These are phyloP conservation scores for Takakia lepidozioides DNA, from an alignment of 225 moss, liverwort and hornwort genomes.

Conservation along the genomic window DNA sequence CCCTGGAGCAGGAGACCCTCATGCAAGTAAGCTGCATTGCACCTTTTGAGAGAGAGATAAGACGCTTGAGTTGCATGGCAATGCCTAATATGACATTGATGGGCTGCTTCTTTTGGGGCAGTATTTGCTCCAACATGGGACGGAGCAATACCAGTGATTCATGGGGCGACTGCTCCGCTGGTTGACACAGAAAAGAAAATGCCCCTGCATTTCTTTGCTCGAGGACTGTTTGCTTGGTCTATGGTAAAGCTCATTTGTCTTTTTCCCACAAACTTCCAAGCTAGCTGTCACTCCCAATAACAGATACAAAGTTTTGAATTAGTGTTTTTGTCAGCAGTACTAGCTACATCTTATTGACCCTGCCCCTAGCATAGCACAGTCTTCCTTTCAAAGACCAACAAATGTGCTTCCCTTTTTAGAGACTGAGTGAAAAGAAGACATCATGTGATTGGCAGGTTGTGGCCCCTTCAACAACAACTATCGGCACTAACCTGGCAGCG, in stretches of 20 bases:
- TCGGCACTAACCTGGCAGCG: slow-evolving; percentile 6
- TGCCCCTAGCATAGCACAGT: no score
- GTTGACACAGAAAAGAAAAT: slow-evolving; percentile 17
- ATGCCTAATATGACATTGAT: no score
- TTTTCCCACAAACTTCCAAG: no score
- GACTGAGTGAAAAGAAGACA: no score
- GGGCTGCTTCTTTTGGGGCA: no score
- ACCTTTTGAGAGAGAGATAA: no score
- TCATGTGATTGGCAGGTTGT: no score
- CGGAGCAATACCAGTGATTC: slow-evolving; percentile 60
- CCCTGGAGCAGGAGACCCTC: no score
- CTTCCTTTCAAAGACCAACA: not conserved
- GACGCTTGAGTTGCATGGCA: no score
- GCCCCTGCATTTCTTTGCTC: slow-evolving; percentile 55
- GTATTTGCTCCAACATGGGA: slow-evolving; percentile 83
- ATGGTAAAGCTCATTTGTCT: slow-evolving; percentile 20
- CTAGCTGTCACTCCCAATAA: no score
- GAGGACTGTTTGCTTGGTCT: slow-evolving; percentile 72
- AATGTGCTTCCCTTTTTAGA: not conserved
- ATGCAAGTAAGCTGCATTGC: no score
- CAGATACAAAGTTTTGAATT: not conserved
- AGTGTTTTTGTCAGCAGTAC: not conserved
- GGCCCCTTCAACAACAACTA: slow-evolving; percentile 1
- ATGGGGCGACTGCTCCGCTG: slow-evolving; percentile 56
- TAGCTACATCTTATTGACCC: not conserved